These are phyloP conservation scores for Ogataea degrootiae DNA, from an alignment of 805 yeast genomes.

Conservation along the genomic window DNA sequence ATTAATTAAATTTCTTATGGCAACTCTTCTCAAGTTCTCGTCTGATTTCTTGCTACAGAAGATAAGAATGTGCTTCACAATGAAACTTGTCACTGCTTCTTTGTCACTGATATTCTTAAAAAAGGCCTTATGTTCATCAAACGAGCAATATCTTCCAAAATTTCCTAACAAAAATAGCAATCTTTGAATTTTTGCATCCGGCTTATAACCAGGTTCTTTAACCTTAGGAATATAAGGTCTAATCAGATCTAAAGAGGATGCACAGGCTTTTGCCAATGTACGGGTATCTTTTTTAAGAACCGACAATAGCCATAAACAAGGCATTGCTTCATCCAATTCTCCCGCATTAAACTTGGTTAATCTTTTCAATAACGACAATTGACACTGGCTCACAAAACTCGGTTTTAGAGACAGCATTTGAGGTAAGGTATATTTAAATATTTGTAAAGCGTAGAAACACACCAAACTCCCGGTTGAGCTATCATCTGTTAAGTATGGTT, in stretches of 20 bases:
- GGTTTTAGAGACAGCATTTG: constrained; percentile 42
- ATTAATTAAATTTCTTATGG: constrained; percentile 52
- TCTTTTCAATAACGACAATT: constrained; percentile 45
- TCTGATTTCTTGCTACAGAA: constrained; percentile 37
- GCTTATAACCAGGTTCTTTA: constrained; percentile 12
- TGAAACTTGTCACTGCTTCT: constrained; percentile 54
- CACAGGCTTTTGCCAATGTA: constrained; percentile 57
- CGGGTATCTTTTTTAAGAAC: constrained; percentile 38
- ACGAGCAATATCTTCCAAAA: constrained; percentile 66
- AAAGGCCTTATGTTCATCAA: constrained; percentile 40
- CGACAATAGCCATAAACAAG: constrained; percentile 58
- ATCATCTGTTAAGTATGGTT: constrained; percentile 57
- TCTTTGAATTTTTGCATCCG: constrained; percentile 47
- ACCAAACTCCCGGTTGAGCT: constrained; percentile 33
- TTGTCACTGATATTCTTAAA: constrained; percentile 41
- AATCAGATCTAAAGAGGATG: constrained; percentile 52
- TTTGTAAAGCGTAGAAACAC: constrained; percentile 47
- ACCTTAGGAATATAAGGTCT: constrained; percentile 38
- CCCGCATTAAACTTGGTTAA: constrained; percentile 55
- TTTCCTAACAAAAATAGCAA: constrained; percentile 61
- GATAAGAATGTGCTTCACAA: constrained; percentile 52
- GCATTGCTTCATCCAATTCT: constrained; percentile 72
- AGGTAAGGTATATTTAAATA: constrained; percentile 48
- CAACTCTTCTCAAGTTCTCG: constrained; percentile 38
- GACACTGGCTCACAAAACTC: constrained; percentile 45